A percentile compares a stretch with the other conserved stretches of the same genome.
These are phyloP conservation scores for Ceratobasidium sp. DNA, from an alignment of 1,284 basidiomycete genomes.

Conservation along the genomic window DNA sequence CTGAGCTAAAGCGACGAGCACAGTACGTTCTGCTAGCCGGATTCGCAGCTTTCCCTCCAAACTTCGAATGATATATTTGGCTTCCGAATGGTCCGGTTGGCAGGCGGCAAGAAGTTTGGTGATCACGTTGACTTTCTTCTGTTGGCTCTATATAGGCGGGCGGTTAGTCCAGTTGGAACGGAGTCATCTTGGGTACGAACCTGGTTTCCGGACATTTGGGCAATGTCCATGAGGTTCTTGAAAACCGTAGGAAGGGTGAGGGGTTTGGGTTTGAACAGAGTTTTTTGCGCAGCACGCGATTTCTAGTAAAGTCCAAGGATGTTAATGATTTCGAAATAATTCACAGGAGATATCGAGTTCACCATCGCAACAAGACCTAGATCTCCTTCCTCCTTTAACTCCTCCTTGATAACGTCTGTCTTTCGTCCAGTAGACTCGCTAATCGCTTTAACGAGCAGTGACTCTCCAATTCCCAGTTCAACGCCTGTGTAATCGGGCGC, in stretches of 20 bases:
- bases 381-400: conserved; percentile 95
- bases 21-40: conserved; percentile 95
- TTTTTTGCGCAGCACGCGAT: conserved; percentile 94
- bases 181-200: conserved; percentile 62
- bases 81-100: conserved; percentile 81
- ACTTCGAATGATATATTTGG: conserved; percentile 96
- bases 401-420: conserved; percentile 86
- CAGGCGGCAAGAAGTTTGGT: conserved; percentile 95
- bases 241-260: conserved; percentile 93
- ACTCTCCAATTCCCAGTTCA: conserved; percentile 97
- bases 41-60: conserved; percentile 98
- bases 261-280: conserved; percentile 94
- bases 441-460: conserved; percentile 95
- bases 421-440: conserved; percentile 94
- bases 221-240: conserved; percentile 87
- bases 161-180: background rate
- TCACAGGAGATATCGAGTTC: conserved; percentile 50
- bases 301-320: conserved; percentile 65
- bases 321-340: background rate
- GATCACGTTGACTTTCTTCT: conserved; percentile 95
- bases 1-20: conserved; percentile 89
- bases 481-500: conserved; percentile 97
- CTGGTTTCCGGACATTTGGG: conserved; percentile 84
- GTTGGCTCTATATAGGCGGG: conserved; percentile 78
- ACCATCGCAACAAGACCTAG: conserved; percentile 96